Evolutionary conservation across 257 asterid genomes (phyloP), one percentile per base, ranked within the genome.

Genomic region (Gentiana dahurica): DNA sequence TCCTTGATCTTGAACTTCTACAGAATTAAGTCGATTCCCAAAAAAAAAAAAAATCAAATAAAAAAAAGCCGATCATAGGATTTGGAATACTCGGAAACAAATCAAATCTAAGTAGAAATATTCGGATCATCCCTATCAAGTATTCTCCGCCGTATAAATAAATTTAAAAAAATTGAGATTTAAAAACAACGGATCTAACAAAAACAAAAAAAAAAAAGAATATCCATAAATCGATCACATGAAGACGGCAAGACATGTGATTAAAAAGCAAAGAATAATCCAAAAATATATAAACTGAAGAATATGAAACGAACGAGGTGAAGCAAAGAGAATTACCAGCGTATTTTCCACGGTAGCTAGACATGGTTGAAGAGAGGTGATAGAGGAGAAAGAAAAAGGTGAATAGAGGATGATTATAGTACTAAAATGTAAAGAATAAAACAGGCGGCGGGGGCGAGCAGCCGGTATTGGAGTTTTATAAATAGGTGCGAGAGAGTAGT

Each of bases 301-400:
- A 38, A 51, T 2, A 44, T 1, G 24, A 34, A n/a, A 12, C 44
- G 8, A 1, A 35, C 9, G 39, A 55, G 33, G 4, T 57, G 15
- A 2, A 32, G 36, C 3, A 6, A 12, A 12, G 33, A 56, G 41
- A 9, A 1, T 62, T 73, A 87, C 96, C 96, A 10, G 96, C 74
- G 73, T 84, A 87, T 64, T 87, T 87, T 48, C 96, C 95, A 54
- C 64, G 74, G 93, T 75, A 85, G 78, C 81, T 68, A 72, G 96
- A 73, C 95, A 87, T 87, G 71, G 15, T 71, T 53, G 58, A 41
- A 41, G 46, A 41, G 4, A 13, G 51, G 1, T 54, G n/a, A 5
- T 12, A 49, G 34, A 53, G 5, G 56, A 55, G 45, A 67, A 50
- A 62, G 71, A n/a, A 55, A 36, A 11, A 10, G 47, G 51, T 34